These are phyloP conservation scores for Yarrowia keelungensis DNA, from an alignment of 805 yeast genomes.

Conservation along the genomic window DNA sequence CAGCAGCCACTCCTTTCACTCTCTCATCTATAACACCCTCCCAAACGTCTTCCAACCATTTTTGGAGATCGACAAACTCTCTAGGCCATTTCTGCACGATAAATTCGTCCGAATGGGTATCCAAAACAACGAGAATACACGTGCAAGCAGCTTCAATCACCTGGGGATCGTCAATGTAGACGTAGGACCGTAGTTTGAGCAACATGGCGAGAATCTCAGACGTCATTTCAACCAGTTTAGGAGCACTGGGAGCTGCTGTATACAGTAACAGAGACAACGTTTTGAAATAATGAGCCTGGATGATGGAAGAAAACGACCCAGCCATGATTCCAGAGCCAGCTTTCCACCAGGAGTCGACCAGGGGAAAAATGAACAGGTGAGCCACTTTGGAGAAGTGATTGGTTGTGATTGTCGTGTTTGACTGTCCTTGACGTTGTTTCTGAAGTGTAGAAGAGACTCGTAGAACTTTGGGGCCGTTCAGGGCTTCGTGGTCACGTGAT, in stretches of 20 bases:
- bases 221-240: conserved; percentile 63
- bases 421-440: conserved; percentile 39
- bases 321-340: conserved; percentile 55
- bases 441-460: conserved; percentile 47
- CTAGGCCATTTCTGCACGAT: conserved; percentile 45
- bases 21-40: conserved; percentile 46
- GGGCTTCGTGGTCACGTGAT: conserved; percentile 43
- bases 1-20: conserved; percentile 48
- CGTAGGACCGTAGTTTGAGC: conserved; percentile 38
- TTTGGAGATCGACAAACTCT: conserved; percentile 47
- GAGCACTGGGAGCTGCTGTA: conserved; percentile 63
- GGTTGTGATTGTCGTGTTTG: conserved; percentile 45
- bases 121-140: conserved; percentile 47
- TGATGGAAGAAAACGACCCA: conserved; percentile 62
- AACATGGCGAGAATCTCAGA: conserved; percentile 55
- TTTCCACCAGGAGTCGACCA: conserved; percentile 57
- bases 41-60: conserved; percentile 49
- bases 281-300: conserved; percentile 64
- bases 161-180: conserved; percentile 40
- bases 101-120: conserved; percentile 46
- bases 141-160: conserved; percentile 49
- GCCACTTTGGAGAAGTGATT: conserved; percentile 56
- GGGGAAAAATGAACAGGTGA: conserved; percentile 61
- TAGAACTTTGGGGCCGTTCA: conserved; percentile 47
- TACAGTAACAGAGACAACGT: conserved; percentile 65